phyloP scores from a whole-genome alignment of 2,329 filamentous ascomycete genomes.

The Fusarium armeniacum region DNA sequence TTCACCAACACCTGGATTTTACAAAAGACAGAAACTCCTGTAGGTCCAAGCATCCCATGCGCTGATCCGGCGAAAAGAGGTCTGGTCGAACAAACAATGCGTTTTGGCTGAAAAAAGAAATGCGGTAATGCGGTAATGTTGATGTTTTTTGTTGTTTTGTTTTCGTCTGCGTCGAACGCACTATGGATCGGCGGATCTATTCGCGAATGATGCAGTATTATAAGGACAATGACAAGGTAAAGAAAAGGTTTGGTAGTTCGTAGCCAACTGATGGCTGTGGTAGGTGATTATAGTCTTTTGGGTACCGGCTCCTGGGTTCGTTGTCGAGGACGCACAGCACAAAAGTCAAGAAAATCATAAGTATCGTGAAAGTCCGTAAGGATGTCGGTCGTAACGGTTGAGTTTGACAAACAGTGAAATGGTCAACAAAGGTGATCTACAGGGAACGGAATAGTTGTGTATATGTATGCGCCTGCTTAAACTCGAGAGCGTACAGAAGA shows the following conservation, averaged over 20 bases:
- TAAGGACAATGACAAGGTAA: constrained; percentile 32
- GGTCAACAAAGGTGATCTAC: constrained; percentile 15
- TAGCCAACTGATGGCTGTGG: constrained; percentile 43
- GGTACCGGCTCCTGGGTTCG: constrained; percentile 34
- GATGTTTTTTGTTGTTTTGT: constrained; percentile 37
- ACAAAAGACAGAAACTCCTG: constrained; percentile 45
- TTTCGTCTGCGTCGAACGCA: constrained; percentile 27
- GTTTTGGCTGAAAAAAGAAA: constrained; percentile 25
- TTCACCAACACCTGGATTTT: constrained; percentile 23
- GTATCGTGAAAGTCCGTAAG: constrained; percentile 52
- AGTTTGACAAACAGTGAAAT: constrained; percentile 31
- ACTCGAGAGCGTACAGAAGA: constrained; percentile 56
- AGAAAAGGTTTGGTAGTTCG: constrained; percentile 41
- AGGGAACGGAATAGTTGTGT: constrained; percentile 13
- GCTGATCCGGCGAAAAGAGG: constrained; percentile 37
- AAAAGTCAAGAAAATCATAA: constrained; percentile 50
- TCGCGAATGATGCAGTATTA: constrained; percentile 36
- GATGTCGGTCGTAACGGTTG: constrained; percentile 48
- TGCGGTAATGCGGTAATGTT: constrained; percentile 27
- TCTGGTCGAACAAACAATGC: constrained; percentile 35
- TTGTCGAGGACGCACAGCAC: constrained; percentile 29
- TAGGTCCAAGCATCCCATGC: constrained; percentile 36
- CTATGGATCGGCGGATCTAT: constrained; percentile 30
- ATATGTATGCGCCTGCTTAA: constrained; percentile 45
- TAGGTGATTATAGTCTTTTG: constrained; percentile 46